Evolutionary conservation across 208 protist genomes (phyloP).

Genomic region (Phytomonas sp.): DNA sequence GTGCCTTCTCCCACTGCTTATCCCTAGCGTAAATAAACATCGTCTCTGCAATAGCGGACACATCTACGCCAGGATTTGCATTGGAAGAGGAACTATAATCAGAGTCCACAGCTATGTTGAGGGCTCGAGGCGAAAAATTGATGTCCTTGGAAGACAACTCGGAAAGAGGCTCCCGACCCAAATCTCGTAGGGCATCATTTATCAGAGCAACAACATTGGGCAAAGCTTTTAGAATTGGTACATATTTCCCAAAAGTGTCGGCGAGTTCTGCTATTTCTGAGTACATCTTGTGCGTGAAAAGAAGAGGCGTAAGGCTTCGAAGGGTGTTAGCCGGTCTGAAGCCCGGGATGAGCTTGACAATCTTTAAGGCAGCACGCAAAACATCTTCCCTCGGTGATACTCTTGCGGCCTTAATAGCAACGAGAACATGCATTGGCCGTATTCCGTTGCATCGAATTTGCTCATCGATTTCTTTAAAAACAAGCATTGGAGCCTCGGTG

Average conservation of each 20-base stretch:
- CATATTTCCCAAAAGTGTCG: constrained; percentile 27
- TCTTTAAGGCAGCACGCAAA: constrained; percentile 20
- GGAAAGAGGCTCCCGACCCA: constrained; percentile 38
- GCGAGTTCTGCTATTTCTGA: constrained; percentile 62
- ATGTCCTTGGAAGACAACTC: constrained; percentile 34
- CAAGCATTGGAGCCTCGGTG: constrained; percentile 28
- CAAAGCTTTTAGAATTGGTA: constrained; percentile 30
- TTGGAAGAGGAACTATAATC: not conserved
- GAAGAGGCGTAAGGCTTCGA: constrained; percentile 46
- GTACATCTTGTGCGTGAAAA: constrained; percentile 52
- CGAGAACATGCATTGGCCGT: constrained; percentile 35
- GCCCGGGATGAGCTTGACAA: constrained; percentile 31
- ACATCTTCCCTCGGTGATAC: constrained; percentile 27
- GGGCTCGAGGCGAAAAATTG: constrained; percentile 9
- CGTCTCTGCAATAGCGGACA: constrained; percentile 48
- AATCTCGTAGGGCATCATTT: constrained; percentile 57
- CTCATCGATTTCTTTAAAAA: constrained; percentile 57
- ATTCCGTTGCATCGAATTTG: constrained; percentile 52
- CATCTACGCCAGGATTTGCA: constrained; percentile 11
- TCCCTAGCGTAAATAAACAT: constrained; percentile 81
- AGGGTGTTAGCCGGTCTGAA: constrained; percentile 18
- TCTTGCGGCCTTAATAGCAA: constrained; percentile 27
- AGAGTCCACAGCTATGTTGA: not conserved
- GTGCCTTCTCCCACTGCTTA: constrained; percentile 59
- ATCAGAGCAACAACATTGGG: constrained; percentile 60